These are phyloP conservation scores for Leccinellum rugosiceps DNA, from an alignment of 768 basidiomycete species.

Conservation along the genomic window DNA sequence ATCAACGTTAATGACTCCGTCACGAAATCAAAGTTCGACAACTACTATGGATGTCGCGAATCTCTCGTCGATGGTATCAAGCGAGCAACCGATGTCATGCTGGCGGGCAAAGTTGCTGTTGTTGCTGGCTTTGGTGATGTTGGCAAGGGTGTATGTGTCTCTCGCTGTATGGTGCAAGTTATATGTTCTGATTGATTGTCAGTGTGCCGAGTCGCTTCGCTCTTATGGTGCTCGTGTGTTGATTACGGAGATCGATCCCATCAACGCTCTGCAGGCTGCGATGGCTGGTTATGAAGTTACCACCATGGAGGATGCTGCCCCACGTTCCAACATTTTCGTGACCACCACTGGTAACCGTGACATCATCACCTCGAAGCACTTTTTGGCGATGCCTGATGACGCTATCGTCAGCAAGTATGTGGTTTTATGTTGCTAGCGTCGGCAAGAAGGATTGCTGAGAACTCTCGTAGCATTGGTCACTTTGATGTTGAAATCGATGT, in stretches of 20 bases:
- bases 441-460: slow-evolving; percentile 9
- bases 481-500: slow-evolving; percentile 94
- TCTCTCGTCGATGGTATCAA: slow-evolving; percentile 99
- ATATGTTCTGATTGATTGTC: slow-evolving; percentile 2
- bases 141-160: slow-evolving; percentile 87
- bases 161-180: not conserved
- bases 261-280: slow-evolving; percentile 99
- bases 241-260: slow-evolving; percentile 98
- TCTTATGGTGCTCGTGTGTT: slow-evolving; percentile 98
- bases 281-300: slow-evolving; percentile 99
- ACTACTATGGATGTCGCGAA: slow-evolving; percentile 99
- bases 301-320: slow-evolving; percentile 97
- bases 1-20: slow-evolving; percentile 99
- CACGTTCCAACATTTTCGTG: slow-evolving; percentile 87
- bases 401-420: slow-evolving; percentile 96
- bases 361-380: slow-evolving; percentile 92
- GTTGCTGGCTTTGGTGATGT: slow-evolving; percentile 99
- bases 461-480: slow-evolving; percentile 65
- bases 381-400: slow-evolving; percentile 93
- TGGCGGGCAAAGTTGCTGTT: slow-evolving; percentile 98
- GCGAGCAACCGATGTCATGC: slow-evolving; percentile 99
- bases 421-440: not conserved
- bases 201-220: slow-evolving; percentile 96
- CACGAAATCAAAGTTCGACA: slow-evolving; percentile 99
- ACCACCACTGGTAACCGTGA: slow-evolving; percentile 99